Base-by-base conservation (phyloP, 2,329 filamentous ascomycete genomes). In the Grosmannia clavigera region DNA sequence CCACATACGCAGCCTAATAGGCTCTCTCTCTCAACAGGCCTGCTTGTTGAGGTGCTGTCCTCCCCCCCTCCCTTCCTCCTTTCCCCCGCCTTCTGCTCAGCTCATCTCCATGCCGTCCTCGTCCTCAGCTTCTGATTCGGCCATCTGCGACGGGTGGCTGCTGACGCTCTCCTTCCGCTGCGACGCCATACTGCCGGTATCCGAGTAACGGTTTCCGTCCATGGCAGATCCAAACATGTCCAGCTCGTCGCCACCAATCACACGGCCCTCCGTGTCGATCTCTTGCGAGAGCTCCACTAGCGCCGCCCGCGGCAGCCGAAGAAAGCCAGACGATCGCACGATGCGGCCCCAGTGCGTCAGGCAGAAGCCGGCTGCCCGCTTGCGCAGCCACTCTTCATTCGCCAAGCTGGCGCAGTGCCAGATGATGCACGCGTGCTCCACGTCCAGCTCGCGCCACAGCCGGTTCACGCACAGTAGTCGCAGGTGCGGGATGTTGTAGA, bases 401-500 rank as follows among this genome's bases (percentile, higher is more conserved):
- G 94, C 92, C 16, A 92, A 84, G 9, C 87, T 88, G 2, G 94
- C 91, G 65, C 91, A 90, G 72, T 97, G 92, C 91, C 95, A 99
- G 60, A 96, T 92, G 66, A 95, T 87, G 64, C 94, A 96, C 3
- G 92, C 92, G 69, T 96, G 91, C 62, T 95, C 90, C 48, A 97
- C 87, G 69, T 97, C 92, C 3, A 99, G 81, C 69, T 99, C 94
- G 63, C 90, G 88, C 60, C 88, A 87, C 3, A 99, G 80, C 10
- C 94, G 84, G 70, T 96, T 92, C 59, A 97, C 88, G 70, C 92
- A 96, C 1, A 97, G 80, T 9, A 96, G 81, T 25, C 92, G 88
- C 29, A 99, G 83, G 66, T 94, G 90, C 1, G 92, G 92, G 76
- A 99, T 95, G 69, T 96, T 92, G 75, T 99, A 99, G 55, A 97